A percentile compares a stretch with the other conserved stretches of the same genome.
phyloP scores from a whole-genome alignment of 108 stramenopile genomes.

The Nitzschia putrida region DNA sequence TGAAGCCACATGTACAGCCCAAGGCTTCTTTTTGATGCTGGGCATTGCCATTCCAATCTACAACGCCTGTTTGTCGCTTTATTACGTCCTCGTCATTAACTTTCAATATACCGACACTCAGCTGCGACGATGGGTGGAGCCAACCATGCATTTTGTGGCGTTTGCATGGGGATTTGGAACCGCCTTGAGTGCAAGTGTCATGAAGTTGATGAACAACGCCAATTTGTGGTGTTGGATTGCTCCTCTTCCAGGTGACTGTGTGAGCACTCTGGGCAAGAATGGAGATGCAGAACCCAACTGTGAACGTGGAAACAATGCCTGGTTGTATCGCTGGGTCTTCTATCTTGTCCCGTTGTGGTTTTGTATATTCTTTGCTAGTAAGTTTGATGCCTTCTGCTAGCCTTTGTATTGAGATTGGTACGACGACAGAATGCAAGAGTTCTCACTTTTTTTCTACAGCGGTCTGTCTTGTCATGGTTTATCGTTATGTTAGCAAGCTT shows the following conservation, averaged over 20 bases:
- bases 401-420: too few species aligned
- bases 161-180: slow-evolving; percentile 8
- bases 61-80: slow-evolving; percentile 11
- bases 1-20: slow-evolving; percentile 2
- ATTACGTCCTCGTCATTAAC: slow-evolving; percentile 54
- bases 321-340: slow-evolving; percentile 33
- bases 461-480: neutral
- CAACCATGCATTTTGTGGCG: slow-evolving; percentile 36
- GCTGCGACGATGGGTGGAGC: slow-evolving; percentile 33
- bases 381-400: too few species aligned
- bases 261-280: slow-evolving; percentile 5
- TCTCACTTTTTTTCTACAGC: slow-evolving; percentile 1
- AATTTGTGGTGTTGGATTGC: slow-evolving; percentile 62
- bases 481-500: neutral
- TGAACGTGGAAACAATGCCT: slow-evolving; percentile 44
- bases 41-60: neutral
- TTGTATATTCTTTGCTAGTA: slow-evolving; percentile 10
- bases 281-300: slow-evolving; percentile 24
- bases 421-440: too few species aligned
- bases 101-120: slow-evolving; percentile 36
- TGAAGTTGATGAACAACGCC: slow-evolving; percentile 48
- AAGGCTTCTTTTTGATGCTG: neutral
- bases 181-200: slow-evolving; percentile 17
- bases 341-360: slow-evolving; percentile 8
- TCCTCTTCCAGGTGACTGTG: slow-evolving; percentile 38